Percentiles rank a stretch among this genome's conserved stretches.
Conservation (phyloP, 805 yeast genomes). For the Starmera pachycereana region DNA sequence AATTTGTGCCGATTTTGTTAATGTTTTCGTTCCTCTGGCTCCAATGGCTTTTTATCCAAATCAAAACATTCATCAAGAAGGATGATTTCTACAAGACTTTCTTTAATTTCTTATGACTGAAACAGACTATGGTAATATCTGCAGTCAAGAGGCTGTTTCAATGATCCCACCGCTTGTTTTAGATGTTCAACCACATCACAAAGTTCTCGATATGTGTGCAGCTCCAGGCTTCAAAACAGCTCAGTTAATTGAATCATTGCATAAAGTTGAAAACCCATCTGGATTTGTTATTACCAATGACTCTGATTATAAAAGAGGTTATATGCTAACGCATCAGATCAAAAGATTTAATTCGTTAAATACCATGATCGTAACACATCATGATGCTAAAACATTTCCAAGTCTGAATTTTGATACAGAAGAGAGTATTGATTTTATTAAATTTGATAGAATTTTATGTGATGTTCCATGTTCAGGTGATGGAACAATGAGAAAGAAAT, state of each 20-base stretch:
- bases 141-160: slow-evolving; percentile 97
- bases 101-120: slow-evolving; percentile 89
- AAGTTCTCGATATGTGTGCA: slow-evolving; percentile 95
- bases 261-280: slow-evolving; percentile 44
- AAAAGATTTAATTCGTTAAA: slow-evolving; percentile 91
- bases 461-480: slow-evolving; percentile 99
- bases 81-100: slow-evolving; percentile 74
- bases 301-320: slow-evolving; percentile 90
- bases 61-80: slow-evolving; percentile 77
- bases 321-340: slow-evolving; percentile 96
- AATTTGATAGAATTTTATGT: slow-evolving; percentile 88
- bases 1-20: slow-evolving; percentile 63
- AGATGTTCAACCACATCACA: slow-evolving; percentile 88
- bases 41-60: slow-evolving; percentile 86
- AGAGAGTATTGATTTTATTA: slow-evolving; percentile 54
- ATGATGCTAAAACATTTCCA: slow-evolving; percentile 96
- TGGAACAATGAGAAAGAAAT: slow-evolving; percentile 96
- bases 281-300: slow-evolving; percentile 96
- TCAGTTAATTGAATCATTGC: slow-evolving; percentile 87
- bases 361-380: slow-evolving; percentile 87
- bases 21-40: slow-evolving; percentile 54
- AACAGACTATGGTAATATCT: slow-evolving; percentile 93
- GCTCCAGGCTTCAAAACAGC: slow-evolving; percentile 99
- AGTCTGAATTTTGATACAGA: slow-evolving; percentile 32
- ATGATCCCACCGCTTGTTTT: slow-evolving; percentile 96